These are phyloP conservation scores for Colletotrichum cuscutae DNA, from an alignment of 2,329 filamentous ascomycete genomes.

Conservation along the genomic window DNA sequence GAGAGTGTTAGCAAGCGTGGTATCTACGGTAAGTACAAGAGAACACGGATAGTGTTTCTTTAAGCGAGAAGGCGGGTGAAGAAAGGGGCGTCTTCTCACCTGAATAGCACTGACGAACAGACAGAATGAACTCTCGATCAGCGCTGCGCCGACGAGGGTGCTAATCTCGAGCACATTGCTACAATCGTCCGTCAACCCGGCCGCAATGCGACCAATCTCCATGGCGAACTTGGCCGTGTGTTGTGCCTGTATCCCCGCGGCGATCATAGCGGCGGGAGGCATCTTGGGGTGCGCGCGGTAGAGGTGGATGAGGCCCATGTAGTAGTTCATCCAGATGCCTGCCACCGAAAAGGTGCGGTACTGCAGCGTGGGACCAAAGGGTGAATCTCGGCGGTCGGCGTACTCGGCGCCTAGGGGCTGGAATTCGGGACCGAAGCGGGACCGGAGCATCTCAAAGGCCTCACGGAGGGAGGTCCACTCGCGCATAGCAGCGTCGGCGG, in stretches of 20 bases:
- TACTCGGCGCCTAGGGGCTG: slow-evolving; percentile 78
- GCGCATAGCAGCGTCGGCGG: slow-evolving; percentile 74
- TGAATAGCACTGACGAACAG: slow-evolving; percentile 88
- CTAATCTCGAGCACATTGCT: slow-evolving; percentile 69
- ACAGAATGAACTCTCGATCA: slow-evolving; percentile 84
- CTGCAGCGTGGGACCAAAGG: slow-evolving; percentile 84
- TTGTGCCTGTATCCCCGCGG: slow-evolving; percentile 79
- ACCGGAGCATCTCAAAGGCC: slow-evolving; percentile 75
- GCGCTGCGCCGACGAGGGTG: slow-evolving; percentile 80
- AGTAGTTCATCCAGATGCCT: slow-evolving; percentile 87
- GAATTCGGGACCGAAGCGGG: slow-evolving; percentile 78
- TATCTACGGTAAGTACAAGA: background rate
- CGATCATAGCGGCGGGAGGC: slow-evolving; percentile 90
- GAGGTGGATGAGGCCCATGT: slow-evolving; percentile 86
- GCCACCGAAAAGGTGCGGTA: slow-evolving; percentile 91
- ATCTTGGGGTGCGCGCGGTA: slow-evolving; percentile 86
- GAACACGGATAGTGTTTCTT: too few relatives aligned
- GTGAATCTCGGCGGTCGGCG: slow-evolving; percentile 68
- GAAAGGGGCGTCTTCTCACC: slow-evolving; percentile 50
- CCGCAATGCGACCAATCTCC: slow-evolving; percentile 82
- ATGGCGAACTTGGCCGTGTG: slow-evolving; percentile 78
- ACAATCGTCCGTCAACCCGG: slow-evolving; percentile 72
- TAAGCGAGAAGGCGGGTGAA: background rate
- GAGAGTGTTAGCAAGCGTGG: slow-evolving; percentile 30
- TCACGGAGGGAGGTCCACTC: slow-evolving; percentile 83